Percentiles rank a stretch among this genome's conserved stretches.
Conservation (phyloP, 176 grass and related monocot genomes). For the Oryza brachyantha region DNA sequence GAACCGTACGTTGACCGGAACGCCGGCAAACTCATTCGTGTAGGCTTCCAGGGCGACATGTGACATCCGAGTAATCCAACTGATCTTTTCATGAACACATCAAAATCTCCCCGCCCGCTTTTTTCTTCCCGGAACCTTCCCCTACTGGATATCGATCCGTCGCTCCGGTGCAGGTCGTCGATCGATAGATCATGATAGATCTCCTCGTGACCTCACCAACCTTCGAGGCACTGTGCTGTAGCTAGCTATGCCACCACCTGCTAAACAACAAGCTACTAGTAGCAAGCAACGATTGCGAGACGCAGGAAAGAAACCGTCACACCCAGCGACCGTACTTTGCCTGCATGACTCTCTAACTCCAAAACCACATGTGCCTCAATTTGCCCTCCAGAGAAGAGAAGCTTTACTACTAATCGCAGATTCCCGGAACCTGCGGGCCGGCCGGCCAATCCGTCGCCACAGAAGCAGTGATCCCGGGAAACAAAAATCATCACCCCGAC, state of each 20-base stretch:
- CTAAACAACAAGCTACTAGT: neutral
- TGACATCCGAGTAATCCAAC: neutral
- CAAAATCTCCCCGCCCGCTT: slow-evolving; percentile 5
- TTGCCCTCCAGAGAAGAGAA: too few species aligned
- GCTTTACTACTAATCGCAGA: neutral
- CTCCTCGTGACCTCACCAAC: slow-evolving; percentile 11
- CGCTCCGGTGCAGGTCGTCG: neutral
- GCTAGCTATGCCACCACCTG: neutral
- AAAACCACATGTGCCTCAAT: slow-evolving; percentile 33
- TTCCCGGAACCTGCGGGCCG: slow-evolving; percentile 38
- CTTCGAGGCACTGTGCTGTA: neutral
- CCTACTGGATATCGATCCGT: neutral
- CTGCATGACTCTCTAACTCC: neutral
- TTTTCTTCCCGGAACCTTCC: slow-evolving; percentile 46
- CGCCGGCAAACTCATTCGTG: neutral
- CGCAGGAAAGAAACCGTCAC: slow-evolving; percentile 24
- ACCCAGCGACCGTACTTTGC: slow-evolving; percentile 26
- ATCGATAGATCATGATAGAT: neutral
- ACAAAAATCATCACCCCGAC: neutral
- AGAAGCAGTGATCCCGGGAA: slow-evolving; percentile 13
- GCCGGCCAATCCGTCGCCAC: neutral
- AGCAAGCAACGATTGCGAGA: neutral
- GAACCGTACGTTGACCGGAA: neutral
- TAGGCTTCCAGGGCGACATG: neutral
- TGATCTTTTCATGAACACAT: too few species aligned